Evolutionary conservation across 176 grass and related monocot species (phyloP), one percentile per base, ranked within the genome.

Genomic region (Ampelocalamus luodianensis): DNA sequence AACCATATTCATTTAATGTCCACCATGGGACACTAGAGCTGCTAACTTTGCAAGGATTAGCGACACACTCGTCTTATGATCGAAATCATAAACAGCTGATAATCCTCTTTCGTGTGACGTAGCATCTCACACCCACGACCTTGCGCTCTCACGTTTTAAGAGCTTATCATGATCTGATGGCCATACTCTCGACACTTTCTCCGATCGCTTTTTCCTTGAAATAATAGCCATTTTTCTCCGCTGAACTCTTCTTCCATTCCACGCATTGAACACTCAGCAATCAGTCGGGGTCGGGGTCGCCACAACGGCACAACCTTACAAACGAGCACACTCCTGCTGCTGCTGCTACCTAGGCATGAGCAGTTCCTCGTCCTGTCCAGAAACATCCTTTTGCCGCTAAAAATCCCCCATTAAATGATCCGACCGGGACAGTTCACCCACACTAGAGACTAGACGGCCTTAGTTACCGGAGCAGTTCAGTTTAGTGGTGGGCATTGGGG

Each of bases 371-470:
- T 56, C n/a, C 13, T 76, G 88, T 58, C 69, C 39, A n/a, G 80
- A 72, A 14, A 54, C 49, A 50, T 80, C 51, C 23, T 61, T 76
- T 71, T 20, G 66, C 64, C 32, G 29, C 75, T 68, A 29, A 22
- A 22, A 70, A 60, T 22, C 6, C 23, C 14, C 18, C 34, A 29
- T 54, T 65, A 13, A 56, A 62, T 60, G 67, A 29, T 20, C 46
- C 37, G 76, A 80, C 60, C 48, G 76, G 68, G 87, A 84, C 87
- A 54, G 38, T 5, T 79, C 81, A 74, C 56, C 81, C 2, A 27
- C 67, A 2, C 50, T 18, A 10, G 3, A 37, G 15, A 23, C 1
- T 44, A 42, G 6, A 29, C n/a, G n/a, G n/a, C n/a, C n/a, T n/a
- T n/a, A n/a, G 43, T 51, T 3, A 22, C 18, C 36, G 64, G 39